Evolutionary conservation across 1,284 basidiomycete genomes (phyloP).

Genomic region (Austropuccinia psidii): DNA sequence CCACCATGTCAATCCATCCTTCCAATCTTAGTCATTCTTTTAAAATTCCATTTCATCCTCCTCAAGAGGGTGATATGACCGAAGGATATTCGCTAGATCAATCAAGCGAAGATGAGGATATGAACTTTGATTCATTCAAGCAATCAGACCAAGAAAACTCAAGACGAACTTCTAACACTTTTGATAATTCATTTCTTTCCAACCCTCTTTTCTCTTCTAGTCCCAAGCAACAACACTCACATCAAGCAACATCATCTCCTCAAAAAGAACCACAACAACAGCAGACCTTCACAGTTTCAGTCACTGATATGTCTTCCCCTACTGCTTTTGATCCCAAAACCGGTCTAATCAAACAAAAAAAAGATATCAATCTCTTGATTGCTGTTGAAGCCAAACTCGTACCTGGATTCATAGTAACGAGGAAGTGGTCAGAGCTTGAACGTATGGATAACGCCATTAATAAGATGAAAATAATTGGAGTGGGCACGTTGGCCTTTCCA

Average conservation of each 20-base stretch:
- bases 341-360: slow-evolving; percentile 24
- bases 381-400: slow-evolving; percentile 18
- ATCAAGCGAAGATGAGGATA: not conserved
- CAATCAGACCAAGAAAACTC: not conserved
- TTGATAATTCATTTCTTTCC: not conserved
- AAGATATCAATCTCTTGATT: slow-evolving; percentile 22
- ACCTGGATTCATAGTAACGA: slow-evolving; percentile 31
- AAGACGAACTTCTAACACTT: not conserved
- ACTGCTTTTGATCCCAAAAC: slow-evolving; percentile 18
- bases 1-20: not conserved
- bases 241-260: not conserved
- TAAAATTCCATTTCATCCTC: not conserved
- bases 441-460: slow-evolving; percentile 25
- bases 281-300: slow-evolving; percentile 29
- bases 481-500: slow-evolving; percentile 30
- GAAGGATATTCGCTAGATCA: slow-evolving; percentile 25
- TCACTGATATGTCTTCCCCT: slow-evolving; percentile 29
- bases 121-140: not conserved
- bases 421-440: slow-evolving; percentile 32
- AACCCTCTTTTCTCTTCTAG: not conserved
- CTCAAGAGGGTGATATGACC: slow-evolving; percentile 33
- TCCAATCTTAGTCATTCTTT: slow-evolving; percentile 1
- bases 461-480: slow-evolving; percentile 17
- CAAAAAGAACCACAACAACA: too few species aligned
- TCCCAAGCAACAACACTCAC: not conserved